Conservation (phyloP, 768 basidiomycete genomes). For the Hericium alpestre region DNA sequence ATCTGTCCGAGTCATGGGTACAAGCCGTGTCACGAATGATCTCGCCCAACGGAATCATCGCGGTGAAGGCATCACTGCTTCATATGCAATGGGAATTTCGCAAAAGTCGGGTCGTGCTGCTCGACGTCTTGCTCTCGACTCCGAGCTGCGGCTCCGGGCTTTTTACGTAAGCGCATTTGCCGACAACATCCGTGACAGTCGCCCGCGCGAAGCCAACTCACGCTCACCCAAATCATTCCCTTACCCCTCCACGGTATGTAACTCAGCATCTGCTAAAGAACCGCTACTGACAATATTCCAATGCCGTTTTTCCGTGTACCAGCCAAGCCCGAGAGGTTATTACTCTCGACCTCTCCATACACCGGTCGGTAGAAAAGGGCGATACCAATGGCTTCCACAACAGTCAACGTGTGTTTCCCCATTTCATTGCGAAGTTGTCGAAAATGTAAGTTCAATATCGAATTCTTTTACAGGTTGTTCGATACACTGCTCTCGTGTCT, state of each 20-base stretch:
- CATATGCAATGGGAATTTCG: no score
- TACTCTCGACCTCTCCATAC: neutral
- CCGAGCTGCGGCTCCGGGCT: neutral
- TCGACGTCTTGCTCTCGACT: no score
- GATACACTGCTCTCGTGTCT: conserved; percentile 81
- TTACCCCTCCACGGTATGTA: neutral
- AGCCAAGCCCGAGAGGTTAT: neutral
- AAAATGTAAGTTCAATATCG: no score
- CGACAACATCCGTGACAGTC: conserved; percentile 4
- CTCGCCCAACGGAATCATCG: no score
- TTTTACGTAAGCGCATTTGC: conserved; percentile 10
- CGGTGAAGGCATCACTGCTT: no score
- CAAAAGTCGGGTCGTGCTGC: no score
- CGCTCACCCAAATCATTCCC: neutral
- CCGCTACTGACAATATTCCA: neutral
- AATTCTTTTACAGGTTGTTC: conserved; percentile 50
- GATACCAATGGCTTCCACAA: conserved; percentile 9
- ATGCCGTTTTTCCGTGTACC: conserved; percentile 1
- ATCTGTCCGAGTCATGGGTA: no score
- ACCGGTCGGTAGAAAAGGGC: conserved; percentile 10
- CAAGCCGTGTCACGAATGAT: no score
- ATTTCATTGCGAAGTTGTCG: neutral
- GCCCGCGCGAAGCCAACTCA: neutral
- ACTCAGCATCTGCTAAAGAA: neutral
- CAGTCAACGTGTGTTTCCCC: conserved; percentile 9